A percentile compares a stretch with the other conserved stretches of the same genome.
phyloP scores from a whole-genome alignment of 176 grass and related monocot species.

The Bolboschoenus planiculmis region DNA sequence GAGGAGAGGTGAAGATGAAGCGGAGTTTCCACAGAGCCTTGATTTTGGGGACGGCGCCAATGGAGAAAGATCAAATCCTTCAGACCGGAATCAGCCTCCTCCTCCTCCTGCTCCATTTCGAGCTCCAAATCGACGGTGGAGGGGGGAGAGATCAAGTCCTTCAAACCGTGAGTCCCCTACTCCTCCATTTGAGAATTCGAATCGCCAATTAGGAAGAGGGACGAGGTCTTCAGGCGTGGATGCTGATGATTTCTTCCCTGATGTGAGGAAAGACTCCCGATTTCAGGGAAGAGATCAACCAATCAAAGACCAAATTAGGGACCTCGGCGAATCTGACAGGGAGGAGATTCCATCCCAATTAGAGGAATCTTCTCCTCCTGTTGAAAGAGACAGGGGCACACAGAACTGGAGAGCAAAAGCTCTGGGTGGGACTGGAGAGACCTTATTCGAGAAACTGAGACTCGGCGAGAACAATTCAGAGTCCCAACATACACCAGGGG shows the following conservation, averaged over 20 bases:
- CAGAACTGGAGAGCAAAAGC: conserved; percentile 9
- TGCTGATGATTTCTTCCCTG: conserved; percentile 22
- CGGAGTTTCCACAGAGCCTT: conserved; percentile 52
- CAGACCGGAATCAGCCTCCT: background rate
- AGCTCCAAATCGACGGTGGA: background rate
- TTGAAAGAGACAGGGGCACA: background rate
- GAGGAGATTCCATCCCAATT: background rate
- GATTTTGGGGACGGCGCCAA: conserved; percentile 43
- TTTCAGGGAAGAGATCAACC: background rate
- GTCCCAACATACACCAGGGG: background rate
- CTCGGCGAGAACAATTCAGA: conserved; percentile 4
- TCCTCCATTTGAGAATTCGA: background rate
- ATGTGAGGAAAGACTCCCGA: conserved; percentile 17
- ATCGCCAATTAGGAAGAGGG: background rate
- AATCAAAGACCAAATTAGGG: background rate
- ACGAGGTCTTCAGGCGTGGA: background rate
- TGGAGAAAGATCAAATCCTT: conserved; percentile 28
- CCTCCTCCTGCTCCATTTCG: background rate
- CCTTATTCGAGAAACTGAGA: conserved; percentile 63
- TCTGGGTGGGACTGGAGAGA: conserved; percentile 28
- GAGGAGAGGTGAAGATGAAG: conserved; percentile 42
- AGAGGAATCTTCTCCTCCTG: background rate
- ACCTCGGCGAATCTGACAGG: conserved; percentile 22
- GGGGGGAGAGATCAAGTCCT: background rate
- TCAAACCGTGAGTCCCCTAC: background rate